These are phyloP conservation scores for Marasmius oreades DNA, from an alignment of 1,284 basidiomycete species.

Conservation along the genomic window DNA sequence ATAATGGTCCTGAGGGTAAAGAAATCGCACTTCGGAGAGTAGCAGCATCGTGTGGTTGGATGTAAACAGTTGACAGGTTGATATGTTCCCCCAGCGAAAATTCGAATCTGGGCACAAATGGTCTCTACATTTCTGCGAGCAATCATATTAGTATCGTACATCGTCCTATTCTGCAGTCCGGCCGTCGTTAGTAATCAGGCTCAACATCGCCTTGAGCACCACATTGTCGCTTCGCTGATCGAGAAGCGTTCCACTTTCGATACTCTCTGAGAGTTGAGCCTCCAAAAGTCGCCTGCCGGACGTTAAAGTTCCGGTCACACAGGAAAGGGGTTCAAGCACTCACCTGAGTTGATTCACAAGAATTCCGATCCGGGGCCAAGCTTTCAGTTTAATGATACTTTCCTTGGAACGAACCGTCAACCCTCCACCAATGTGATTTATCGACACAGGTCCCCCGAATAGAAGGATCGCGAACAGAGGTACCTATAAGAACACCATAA, in stretches of 20 bases:
- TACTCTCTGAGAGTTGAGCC: slow-evolving; percentile 57
- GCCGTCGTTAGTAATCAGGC: slow-evolving; percentile 63
- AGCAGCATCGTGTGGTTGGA: too few species aligned
- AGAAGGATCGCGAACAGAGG: slow-evolving; percentile 82
- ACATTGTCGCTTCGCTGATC: slow-evolving; percentile 49
- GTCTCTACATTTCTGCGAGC: background rate
- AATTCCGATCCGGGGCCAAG: slow-evolving; percentile 86
- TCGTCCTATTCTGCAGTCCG: slow-evolving; percentile 25
- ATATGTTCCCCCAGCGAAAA: too few species aligned
- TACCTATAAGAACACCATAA: slow-evolving; percentile 41
- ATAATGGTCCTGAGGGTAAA: too few species aligned
- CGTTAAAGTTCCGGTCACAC: background rate
- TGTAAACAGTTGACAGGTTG: too few species aligned
- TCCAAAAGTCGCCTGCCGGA: slow-evolving; percentile 60
- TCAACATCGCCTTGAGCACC: slow-evolving; percentile 68
- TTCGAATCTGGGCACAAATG: too few species aligned
- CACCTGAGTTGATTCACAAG: slow-evolving; percentile 88
- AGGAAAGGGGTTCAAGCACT: slow-evolving; percentile 11
- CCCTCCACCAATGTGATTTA: slow-evolving; percentile 78
- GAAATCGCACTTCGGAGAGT: too few species aligned
- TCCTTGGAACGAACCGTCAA: slow-evolving; percentile 60
- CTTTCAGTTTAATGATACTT: slow-evolving; percentile 62
- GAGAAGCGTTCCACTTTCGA: slow-evolving; percentile 51
- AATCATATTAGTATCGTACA: background rate
- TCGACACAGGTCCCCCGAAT: slow-evolving; percentile 78